Conservation (phyloP, 129 eudicot species). For the Flaveria brownii region DNA sequence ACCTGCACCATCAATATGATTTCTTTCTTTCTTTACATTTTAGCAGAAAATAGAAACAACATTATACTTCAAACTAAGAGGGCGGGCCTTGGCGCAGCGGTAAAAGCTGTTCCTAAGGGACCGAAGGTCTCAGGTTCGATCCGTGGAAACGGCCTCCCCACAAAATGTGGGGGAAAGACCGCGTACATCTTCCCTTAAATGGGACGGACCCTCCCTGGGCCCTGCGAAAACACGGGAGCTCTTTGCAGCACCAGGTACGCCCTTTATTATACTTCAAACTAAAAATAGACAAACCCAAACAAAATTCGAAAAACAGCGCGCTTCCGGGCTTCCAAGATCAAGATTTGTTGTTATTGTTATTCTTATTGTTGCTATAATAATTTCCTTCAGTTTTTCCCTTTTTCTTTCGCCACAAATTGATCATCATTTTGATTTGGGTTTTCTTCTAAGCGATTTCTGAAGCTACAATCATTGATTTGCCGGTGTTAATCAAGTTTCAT, state of each 20-base stretch:
- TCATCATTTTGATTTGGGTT: background rate
- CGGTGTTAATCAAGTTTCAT: background rate
- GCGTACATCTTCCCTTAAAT: too few relatives aligned
- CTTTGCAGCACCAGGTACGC: too few relatives aligned
- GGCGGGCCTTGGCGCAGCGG: too few relatives aligned
- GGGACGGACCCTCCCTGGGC: too few relatives aligned
- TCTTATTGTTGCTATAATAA: background rate
- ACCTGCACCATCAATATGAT: too few relatives aligned
- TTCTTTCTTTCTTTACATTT: background rate
- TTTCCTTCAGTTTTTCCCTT: constrained; percentile 20
- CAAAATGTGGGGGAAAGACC: too few relatives aligned
- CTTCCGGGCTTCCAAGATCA: too few relatives aligned
- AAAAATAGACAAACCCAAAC: constrained; percentile 27
- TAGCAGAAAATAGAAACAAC: constrained; percentile 9
- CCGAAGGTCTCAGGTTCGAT: too few relatives aligned
- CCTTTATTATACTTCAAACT: constrained; percentile 14
- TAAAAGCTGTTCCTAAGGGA: too few relatives aligned
- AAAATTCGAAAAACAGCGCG: constrained; percentile 23
- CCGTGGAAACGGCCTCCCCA: too few relatives aligned
- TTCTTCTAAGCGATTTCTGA: background rate
- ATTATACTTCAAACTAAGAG: constrained; percentile 20
- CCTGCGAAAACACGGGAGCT: too few relatives aligned
- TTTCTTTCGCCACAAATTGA: background rate
- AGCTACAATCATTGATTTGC: constrained; percentile 16
- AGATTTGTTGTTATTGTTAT: too few relatives aligned